A percentile compares a stretch with the other conserved stretches of the same genome.
phyloP scores from a whole-genome alignment of 495 filamentous ascomycete genomes.

The Aspergillus wentii region DNA sequence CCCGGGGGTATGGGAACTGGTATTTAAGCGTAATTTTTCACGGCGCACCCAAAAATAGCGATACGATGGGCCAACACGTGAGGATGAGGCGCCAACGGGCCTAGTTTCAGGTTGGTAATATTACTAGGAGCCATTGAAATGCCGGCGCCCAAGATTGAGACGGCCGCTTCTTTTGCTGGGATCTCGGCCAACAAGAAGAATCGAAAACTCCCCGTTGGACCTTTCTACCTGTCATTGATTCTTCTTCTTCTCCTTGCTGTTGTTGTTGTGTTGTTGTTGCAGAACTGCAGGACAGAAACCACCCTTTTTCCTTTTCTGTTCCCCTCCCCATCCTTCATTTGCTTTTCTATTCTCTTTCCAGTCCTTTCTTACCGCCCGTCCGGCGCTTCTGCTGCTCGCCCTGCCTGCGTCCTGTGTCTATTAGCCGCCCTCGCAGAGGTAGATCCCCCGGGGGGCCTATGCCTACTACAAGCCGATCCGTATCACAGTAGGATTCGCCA shows the following conservation, averaged over 20 bases:
- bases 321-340: neutral
- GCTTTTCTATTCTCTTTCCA: slow-evolving; percentile 1
- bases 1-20: too few relatives aligned
- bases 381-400: neutral
- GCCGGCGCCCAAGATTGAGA: too few relatives aligned
- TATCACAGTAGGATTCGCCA: slow-evolving; percentile 2
- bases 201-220: too few relatives aligned
- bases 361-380: neutral
- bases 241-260: neutral
- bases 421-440: slow-evolving; percentile 1
- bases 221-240: neutral
- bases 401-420: neutral
- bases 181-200: neutral
- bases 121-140: too few relatives aligned
- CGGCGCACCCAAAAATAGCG: neutral
- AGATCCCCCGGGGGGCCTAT: slow-evolving; percentile 4
- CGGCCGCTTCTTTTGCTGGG: too few relatives aligned
- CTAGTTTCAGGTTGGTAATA: neutral
- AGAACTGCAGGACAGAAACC: too few relatives aligned
- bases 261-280: too few relatives aligned
- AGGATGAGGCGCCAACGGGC: too few relatives aligned
- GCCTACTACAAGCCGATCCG: slow-evolving; percentile 4
- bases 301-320: neutral
- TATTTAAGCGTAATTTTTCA: too few relatives aligned
- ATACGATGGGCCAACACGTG: neutral